Conservation (phyloP, 148 eudicot genomes). For the Nepenthes mirabilis region DNA sequence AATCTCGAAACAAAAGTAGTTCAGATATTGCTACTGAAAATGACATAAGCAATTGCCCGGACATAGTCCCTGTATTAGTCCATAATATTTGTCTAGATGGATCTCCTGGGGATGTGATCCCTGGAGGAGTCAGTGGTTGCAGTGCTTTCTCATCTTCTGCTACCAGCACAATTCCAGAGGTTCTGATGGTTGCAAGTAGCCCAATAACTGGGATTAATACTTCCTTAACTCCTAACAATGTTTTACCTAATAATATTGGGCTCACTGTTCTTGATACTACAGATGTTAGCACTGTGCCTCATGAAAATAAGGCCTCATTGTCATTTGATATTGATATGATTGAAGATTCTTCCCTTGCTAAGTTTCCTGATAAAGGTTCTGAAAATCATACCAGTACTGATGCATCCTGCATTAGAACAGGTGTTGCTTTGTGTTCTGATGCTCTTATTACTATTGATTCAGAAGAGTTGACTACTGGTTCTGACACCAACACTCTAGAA, state of each 20-base stretch:
- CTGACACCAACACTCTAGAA: slow-evolving; percentile 10
- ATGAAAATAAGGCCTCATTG: slow-evolving; percentile 8
- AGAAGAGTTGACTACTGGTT: slow-evolving; percentile 5
- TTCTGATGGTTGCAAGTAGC: slow-evolving; percentile 1
- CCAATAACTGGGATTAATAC: slow-evolving; percentile 7
- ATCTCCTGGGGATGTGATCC: slow-evolving; percentile 10
- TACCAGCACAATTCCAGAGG: slow-evolving; percentile 3
- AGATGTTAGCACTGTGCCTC: slow-evolving; percentile 9
- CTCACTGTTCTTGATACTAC: slow-evolving; percentile 4
- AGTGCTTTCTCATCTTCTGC: background rate
- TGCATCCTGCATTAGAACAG: slow-evolving; percentile 7
- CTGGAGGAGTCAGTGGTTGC: background rate
- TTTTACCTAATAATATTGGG: slow-evolving; percentile 10
- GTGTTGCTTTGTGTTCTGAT: slow-evolving; percentile 5
- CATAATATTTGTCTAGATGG: slow-evolving; percentile 15
- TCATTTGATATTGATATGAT: slow-evolving; percentile 11
- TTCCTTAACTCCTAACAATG: slow-evolving; percentile 13
- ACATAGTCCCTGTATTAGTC: slow-evolving; percentile 5
- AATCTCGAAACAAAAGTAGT: slow-evolving; percentile 7
- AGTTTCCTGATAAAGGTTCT: slow-evolving; percentile 2
- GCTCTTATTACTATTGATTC: slow-evolving; percentile 9
- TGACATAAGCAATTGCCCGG: slow-evolving; percentile 13
- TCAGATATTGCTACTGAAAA: slow-evolving; percentile 8
- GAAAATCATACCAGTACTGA: slow-evolving; percentile 9
- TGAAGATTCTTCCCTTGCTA: slow-evolving; percentile 14